Conservation (phyloP, 148 eudicot species). For the Camellia lanceoleosa region DNA sequence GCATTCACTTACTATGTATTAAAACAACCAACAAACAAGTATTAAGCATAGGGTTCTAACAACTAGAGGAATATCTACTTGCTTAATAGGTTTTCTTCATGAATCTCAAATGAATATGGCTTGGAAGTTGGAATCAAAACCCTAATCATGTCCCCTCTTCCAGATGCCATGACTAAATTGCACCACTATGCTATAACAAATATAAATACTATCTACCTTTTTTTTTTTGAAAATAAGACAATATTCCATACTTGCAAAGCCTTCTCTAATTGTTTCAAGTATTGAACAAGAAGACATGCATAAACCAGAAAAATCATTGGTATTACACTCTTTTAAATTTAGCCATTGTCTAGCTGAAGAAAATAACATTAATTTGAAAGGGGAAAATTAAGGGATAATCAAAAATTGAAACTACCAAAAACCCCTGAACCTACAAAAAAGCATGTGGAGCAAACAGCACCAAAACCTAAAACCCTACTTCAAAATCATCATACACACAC, state of each 20-base stretch:
- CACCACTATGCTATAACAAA: background rate
- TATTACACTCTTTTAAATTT: background rate
- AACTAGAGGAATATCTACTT: background rate
- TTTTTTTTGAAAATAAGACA: no score
- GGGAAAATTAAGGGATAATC: background rate
- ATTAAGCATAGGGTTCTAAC: background rate
- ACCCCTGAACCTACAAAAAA: background rate
- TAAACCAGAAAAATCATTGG: background rate
- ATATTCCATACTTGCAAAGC: background rate
- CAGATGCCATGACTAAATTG: background rate
- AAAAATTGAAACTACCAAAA: background rate
- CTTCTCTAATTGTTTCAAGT: background rate
- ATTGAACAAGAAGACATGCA: background rate
- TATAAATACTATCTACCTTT: no score
- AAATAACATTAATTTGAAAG: background rate
- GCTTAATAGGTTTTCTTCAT: background rate
- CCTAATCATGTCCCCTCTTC: background rate
- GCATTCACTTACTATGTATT: no score
- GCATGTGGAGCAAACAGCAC: background rate
- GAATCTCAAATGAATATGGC: background rate
- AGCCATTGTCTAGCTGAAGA: background rate
- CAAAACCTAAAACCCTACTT: background rate
- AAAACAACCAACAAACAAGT: background rate
- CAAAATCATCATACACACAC: background rate
- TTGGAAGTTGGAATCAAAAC: background rate